phyloP scores from a whole-genome alignment of 805 yeast genomes.

The Hanseniaspora mollemarum region DNA sequence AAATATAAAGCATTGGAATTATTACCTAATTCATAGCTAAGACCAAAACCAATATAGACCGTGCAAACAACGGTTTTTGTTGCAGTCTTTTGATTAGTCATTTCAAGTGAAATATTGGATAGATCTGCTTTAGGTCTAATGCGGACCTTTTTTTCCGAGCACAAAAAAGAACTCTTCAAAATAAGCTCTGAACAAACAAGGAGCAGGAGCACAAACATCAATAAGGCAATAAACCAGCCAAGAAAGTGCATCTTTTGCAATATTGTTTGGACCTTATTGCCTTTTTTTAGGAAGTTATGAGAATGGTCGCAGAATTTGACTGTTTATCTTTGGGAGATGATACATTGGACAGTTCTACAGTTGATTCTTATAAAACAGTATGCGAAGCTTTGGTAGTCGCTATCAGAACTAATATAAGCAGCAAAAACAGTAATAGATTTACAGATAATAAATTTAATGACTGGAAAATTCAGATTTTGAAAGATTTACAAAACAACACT shows the following conservation, averaged over 20 bases:
- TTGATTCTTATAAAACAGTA: background rate
- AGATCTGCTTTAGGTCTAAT: no score
- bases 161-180: background rate
- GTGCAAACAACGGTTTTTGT: no score
- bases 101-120: no score
- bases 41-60: no score
- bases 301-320: background rate
- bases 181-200: no score
- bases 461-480: slow-evolving; percentile 4
- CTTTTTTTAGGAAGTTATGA: no score
- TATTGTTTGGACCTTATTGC: no score
- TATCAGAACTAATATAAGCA: background rate
- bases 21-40: no score
- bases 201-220: no score
- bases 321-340: background rate
- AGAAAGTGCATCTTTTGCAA: background rate
- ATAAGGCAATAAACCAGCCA: background rate
- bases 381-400: background rate
- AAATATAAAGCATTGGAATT: no score
- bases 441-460: slow-evolving; percentile 1
- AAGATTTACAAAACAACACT: background rate
- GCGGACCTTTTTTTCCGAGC: no score
- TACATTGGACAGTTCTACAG: background rate
- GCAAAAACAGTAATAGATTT: slow-evolving; percentile 5
- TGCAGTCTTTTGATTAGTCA: no score